A percentile compares a stretch with the other conserved stretches of the same genome.
Conservation (phyloP, 2,329 filamentous ascomycete species). For the Phialophora macrospora region DNA sequence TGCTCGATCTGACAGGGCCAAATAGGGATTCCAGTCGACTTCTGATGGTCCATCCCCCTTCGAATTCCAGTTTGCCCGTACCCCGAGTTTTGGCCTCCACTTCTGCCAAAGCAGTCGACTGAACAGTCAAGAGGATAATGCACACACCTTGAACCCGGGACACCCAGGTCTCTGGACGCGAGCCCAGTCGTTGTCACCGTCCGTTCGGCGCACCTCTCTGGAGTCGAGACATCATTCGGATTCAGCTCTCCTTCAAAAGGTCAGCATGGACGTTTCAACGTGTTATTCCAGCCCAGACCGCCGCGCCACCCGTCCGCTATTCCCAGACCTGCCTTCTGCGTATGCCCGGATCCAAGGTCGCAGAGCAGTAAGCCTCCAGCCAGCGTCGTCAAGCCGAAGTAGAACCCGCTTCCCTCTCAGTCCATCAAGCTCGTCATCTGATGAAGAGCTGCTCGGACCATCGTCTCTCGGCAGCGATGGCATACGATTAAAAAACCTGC, state of each 20-base stretch:
- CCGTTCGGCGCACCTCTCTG: constrained; percentile 8
- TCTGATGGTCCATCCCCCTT: neutral
- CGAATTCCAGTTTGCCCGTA: constrained; percentile 7
- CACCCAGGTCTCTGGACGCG: neutral
- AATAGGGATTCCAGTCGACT: neutral
- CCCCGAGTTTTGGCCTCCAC: constrained; percentile 22
- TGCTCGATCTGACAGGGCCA: neutral
- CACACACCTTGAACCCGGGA: neutral
- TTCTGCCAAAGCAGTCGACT: neutral
- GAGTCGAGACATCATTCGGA: constrained; percentile 29
- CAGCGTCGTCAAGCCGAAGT: constrained; percentile 5
- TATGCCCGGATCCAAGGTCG: constrained; percentile 29
- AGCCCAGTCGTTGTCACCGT: constrained; percentile 15
- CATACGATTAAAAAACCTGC: constrained; percentile 22
- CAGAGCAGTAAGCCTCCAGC: constrained; percentile 18
- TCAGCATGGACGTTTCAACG: constrained; percentile 12
- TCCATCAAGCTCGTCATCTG: constrained; percentile 26
- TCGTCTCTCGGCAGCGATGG: constrained; percentile 10
- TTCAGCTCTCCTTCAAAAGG: constrained; percentile 20
- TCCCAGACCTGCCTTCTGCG: constrained; percentile 30
- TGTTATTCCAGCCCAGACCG: constrained; percentile 4
- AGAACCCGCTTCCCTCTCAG: constrained; percentile 29
- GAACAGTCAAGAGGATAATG: neutral
- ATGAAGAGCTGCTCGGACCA: constrained; percentile 16
- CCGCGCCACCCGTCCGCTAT: constrained; percentile 23